Evolutionary conservation across 208 protist species (phyloP).

Genomic region (Trypanosoma scelopori): DNA sequence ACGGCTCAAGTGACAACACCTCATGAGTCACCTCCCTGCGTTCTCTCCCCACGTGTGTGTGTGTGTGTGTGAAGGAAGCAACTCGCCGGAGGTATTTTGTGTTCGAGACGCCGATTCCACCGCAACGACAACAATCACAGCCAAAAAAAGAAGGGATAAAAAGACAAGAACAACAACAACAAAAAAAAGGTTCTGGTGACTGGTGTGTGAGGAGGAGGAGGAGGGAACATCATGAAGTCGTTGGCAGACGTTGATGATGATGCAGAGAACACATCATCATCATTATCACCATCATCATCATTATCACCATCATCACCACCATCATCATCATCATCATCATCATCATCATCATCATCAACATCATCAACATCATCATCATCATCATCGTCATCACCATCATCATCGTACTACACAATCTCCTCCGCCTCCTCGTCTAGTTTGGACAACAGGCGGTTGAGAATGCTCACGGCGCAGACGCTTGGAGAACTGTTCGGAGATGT

Average conservation of each 20-base stretch:
- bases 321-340: neutral
- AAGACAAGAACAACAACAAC: neutral
- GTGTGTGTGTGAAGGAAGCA: neutral
- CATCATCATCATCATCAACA: neutral
- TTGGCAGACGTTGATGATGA: no score
- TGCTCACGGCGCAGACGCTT: conserved; percentile 45
- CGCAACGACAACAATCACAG: no score
- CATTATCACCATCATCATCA: neutral
- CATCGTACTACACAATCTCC: conserved; percentile 1
- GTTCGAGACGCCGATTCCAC: no score
- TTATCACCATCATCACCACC: neutral
- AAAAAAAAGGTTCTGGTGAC: no score
- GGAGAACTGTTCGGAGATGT: conserved; percentile 34
- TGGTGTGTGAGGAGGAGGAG: no score
- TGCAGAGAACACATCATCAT: neutral
- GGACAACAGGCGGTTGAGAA: conserved; percentile 25
- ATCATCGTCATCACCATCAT: conserved; percentile 1
- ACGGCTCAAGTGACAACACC: no score
- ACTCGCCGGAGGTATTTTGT: neutral
- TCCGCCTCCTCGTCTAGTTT: conserved; percentile 14
- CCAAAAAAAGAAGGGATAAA: no score
- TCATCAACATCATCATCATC: neutral
- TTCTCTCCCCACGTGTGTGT: neutral
- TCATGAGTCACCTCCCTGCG: conserved; percentile 2
- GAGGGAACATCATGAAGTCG: no score